Evolutionary conservation across 495 filamentous ascomycete species (phyloP), one percentile per base, ranked within the genome.

Genomic region (Aspergillus homomorphus): DNA sequence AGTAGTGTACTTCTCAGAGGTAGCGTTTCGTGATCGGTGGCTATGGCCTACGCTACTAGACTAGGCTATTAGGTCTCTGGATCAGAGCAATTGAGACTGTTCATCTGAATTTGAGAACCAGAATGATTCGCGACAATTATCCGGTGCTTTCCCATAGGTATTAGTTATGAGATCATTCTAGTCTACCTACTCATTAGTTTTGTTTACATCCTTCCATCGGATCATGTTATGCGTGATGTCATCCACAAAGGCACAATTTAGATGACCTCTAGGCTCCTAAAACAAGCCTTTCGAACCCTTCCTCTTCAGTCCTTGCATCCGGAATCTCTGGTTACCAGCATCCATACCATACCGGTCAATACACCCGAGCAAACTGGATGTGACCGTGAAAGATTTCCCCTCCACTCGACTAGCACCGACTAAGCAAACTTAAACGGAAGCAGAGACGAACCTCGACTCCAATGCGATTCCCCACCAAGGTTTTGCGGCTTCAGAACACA

Each of bases 401-500:
- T 26, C 15, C 26, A 24, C 23, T 12, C 20, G 15, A 21, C 14
- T 28, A 50, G 16, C 48, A 23, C 3, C 24, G 28, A 30, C 48
- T 51, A 51, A 51, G 22, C 21, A 51, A 51, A 51, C 23, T 51
- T 30, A 30, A 51, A 28, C 48, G 3, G 48, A 14, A 9, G 33
- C 33, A 38, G 33, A 8, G 22, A 19, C 6, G 16, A n/a, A n/a
- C n/a, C n/a, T n/a, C n/a, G n/a, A n/a, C n/a, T n/a, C n/a, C n/a
- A n/a, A n/a, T n/a, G 26, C 3, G 4, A 50, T 24, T 30, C 48
- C 15, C 48, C 48, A 51, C 48, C 48, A 28, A 19, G 30, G 48
- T 51, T 51, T 28, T 24, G 23, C 19, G 18, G 23, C 48, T 51
- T 51, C 48, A 51, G 48, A 51, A 51, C 48, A 51, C 48, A 50